Conservation (phyloP, 441 rosid species). For the Corymbia citriodora region DNA sequence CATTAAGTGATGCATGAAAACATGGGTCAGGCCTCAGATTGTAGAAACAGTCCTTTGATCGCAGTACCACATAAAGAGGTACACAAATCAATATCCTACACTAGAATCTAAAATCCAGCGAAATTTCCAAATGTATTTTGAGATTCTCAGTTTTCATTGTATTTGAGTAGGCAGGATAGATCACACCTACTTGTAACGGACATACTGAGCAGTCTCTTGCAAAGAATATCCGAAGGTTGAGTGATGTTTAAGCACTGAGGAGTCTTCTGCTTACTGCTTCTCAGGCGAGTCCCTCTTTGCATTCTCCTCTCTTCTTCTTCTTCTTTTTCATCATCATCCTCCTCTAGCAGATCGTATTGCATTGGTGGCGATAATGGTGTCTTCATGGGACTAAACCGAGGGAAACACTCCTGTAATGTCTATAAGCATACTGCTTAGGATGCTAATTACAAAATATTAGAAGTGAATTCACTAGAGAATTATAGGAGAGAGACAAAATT, state of each 20-base stretch:
- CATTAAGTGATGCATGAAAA: background rate
- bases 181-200: background rate
- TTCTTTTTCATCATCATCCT: background rate
- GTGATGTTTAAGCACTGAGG: background rate
- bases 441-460: background rate
- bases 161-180: background rate
- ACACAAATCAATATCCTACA: background rate
- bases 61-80: background rate
- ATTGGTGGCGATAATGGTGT: background rate
- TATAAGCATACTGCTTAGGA: background rate
- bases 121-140: background rate
- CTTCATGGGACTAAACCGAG: background rate
- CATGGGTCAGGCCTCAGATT: background rate
- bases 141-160: background rate
- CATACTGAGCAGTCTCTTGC: background rate
- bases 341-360: background rate
- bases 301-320: background rate
- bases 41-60: background rate
- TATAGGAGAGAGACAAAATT: background rate
- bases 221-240: background rate
- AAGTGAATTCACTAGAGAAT: background rate
- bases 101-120: background rate
- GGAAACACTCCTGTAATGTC: background rate
- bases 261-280: background rate
- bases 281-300: background rate